Evolutionary conservation across 2,329 filamentous ascomycete species (phyloP), one percentile per base, ranked within the genome.

Genomic region (Pseudopyrenochaeta lycopersici): DNA sequence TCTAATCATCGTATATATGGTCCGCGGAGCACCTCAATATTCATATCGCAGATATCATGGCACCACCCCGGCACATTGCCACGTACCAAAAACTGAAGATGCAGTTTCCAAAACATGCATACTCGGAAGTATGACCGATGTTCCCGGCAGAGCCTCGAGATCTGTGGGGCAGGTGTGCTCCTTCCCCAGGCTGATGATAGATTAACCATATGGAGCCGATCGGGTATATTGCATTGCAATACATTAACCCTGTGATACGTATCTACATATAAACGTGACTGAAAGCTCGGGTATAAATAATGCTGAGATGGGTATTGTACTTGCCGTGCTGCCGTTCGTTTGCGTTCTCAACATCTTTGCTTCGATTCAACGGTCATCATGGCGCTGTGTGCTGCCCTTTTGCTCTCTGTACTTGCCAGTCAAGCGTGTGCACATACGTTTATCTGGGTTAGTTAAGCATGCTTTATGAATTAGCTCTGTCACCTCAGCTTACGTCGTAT

Each of bases 401-500:
- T 64, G 14, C 29, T 65, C 17, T 51, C 58, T 18, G 58, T 70
- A 31, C 54, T 68, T 27, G 47, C 60, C 7, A 45, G 58, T 10
- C 59, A 66, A 39, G 57, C 59, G 7, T 46, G 35, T 43, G 67
- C 67, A 15, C 69, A 72, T 47, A 70, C 66, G 2, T 71, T 66
- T 54, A 70, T 71, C 17, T 72, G 67, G 68, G 67, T 67, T 20
- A 15, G 38, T 42, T 15, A 5, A 9, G 9, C 9, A 27, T 27
- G 5, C 12, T 42, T 31, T 30, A 18, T 9, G 3, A 10, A 14
- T 17, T 2, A 17, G 17, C 15, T 17, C 7, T 4, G 40, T 14
- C 10, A 29, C 9, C 15, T 32, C 46, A 14, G 11, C 31, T 40
- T 4, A 53, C 14, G n/a, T 15, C n/a, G n/a, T 12, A 20, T n/a